These are phyloP conservation scores for Didymella exigua DNA, from an alignment of 2,329 filamentous ascomycete genomes.

Conservation along the genomic window DNA sequence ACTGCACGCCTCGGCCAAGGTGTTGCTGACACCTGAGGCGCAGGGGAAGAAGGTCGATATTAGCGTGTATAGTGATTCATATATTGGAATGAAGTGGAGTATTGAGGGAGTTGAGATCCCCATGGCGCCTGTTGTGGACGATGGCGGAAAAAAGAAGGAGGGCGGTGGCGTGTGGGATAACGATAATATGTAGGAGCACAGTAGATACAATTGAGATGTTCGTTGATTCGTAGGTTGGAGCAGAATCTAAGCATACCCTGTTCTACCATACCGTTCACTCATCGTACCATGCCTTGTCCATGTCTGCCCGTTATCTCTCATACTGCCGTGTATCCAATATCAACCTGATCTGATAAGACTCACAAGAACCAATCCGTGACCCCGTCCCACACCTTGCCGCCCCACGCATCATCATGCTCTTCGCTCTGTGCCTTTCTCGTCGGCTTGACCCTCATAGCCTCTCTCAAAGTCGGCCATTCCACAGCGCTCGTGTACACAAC, in stretches of 20 bases:
- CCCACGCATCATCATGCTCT: background rate
- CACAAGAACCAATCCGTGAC: constrained; percentile 20
- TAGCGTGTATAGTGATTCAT: constrained; percentile 82
- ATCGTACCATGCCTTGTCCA: background rate
- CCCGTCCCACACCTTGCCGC: constrained; percentile 19
- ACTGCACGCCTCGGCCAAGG: constrained; percentile 60
- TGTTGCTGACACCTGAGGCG: constrained; percentile 64
- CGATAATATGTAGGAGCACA: background rate
- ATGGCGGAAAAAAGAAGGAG: constrained; percentile 35
- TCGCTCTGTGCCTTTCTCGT: background rate
- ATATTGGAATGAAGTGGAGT: constrained; percentile 74
- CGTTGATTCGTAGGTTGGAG: background rate
- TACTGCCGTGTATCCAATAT: background rate
- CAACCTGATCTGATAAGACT: background rate
- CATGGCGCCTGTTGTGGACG: constrained; percentile 41
- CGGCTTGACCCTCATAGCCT: constrained; percentile 9
- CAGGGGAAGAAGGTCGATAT: constrained; percentile 71
- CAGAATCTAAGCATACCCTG: background rate
- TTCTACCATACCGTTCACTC: background rate
- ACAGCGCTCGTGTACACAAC: constrained; percentile 8
- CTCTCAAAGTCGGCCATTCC: constrained; percentile 28
- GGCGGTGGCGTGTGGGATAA: constrained; percentile 15
- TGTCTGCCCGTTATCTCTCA: background rate
- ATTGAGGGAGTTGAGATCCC: constrained; percentile 60
- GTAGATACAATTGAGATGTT: background rate